Percentiles rank a stretch among this genome's conserved stretches.
Conservation (phyloP, 306 rosid genomes). For the Prunus padus region DNA sequence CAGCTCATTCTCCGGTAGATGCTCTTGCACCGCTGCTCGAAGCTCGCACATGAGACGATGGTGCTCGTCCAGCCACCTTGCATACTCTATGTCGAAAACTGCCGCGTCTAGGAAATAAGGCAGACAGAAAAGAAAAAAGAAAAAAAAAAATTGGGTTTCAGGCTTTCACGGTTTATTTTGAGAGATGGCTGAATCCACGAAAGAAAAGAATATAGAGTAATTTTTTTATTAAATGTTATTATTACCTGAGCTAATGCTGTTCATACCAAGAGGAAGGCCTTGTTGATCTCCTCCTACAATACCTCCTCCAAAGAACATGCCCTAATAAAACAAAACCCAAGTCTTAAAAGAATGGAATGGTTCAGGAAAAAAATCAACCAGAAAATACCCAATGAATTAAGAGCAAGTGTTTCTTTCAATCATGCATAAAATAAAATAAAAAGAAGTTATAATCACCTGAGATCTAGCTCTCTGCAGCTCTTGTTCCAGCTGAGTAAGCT, state of each 20-base stretch:
- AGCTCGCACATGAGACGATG: conserved; percentile 76
- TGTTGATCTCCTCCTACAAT: conserved; percentile 66
- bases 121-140: neutral
- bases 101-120: conserved; percentile 50
- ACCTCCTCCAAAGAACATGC: conserved; percentile 65
- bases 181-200: neutral
- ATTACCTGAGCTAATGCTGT: conserved; percentile 66
- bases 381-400: too few species aligned
- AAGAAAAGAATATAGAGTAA: neutral
- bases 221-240: neutral
- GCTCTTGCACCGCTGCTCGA: conserved; percentile 86
- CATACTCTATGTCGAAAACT: conserved; percentile 78
- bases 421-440: too few species aligned
- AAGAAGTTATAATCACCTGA: conserved; percentile 45
- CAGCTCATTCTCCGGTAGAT: conserved; percentile 72
- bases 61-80: conserved; percentile 85
- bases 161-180: neutral
- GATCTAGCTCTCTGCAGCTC: conserved; percentile 80
- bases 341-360: neutral
- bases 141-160: neutral
- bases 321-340: conserved; percentile 40
- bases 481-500: conserved; percentile 92
- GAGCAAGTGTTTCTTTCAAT: neutral
- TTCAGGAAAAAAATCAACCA: neutral
- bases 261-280: conserved; percentile 57